Evolutionary conservation across 2,329 filamentous ascomycete species (phyloP), one percentile per base, ranked within the genome.

Genomic region (Fusarium chuoi): DNA sequence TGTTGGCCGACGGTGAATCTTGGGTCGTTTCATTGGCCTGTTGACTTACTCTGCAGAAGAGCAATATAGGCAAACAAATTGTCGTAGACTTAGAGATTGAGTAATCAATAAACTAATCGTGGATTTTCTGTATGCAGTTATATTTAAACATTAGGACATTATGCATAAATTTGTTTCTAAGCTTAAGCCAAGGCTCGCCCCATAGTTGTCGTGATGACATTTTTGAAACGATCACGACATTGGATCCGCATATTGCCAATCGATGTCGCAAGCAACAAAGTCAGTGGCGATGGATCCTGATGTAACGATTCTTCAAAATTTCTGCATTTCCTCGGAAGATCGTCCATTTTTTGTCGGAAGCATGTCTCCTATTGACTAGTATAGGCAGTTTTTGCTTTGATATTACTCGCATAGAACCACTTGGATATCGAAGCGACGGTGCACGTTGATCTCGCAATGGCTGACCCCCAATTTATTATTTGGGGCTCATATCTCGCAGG

Each of bases 91-190:
- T 30, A 30, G 30, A 30, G 30, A 24, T 35, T 24, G 12, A 45
- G 17, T 17, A 9, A 20, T 1, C 3, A 15, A 1, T n/a, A 26
- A 7, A 22, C 9, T 6, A 0, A 12, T 22, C 1, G 1, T 18
- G 9, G 0, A 18, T 18, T 33, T 33, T 3, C 3, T 33, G 5
- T 18, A n/a, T 18, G 5, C 7, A 13, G 3, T n/a, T 7, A 33
- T 24, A 6, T 18, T 5, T 17, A 17, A 28, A 7, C 26, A 46
- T 28, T 2, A 7, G 6, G 4, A 20, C 1, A 8, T 13, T 26
- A 11, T 30, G 12, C 26, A 24, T 36, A 52, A 22, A 52, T 9
- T 52, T 52, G 49, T 52, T 24, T 36, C 30, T 52, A 52, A 36
- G 49, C 49, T 52, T 36, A 52, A 52, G 13, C 7, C 9, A 26